Percentiles rank a stretch among this genome's conserved stretches.
These are phyloP conservation scores for Colletotrichum sp. DNA, from an alignment of 2,329 filamentous ascomycete species.

Conservation along the genomic window DNA sequence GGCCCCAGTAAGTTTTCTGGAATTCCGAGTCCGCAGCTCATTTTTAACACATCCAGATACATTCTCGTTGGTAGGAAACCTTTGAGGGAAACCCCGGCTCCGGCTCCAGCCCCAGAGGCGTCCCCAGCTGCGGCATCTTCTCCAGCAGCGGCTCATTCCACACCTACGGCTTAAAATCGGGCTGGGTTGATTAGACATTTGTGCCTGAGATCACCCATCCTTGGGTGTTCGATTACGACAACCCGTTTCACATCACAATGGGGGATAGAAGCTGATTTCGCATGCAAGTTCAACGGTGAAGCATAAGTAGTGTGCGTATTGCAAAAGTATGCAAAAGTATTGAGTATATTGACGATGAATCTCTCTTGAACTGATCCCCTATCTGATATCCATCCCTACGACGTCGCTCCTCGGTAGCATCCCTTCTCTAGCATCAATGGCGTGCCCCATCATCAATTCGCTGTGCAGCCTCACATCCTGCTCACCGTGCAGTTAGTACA, in stretches of 20 bases:
- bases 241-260: no score
- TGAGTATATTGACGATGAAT: background rate
- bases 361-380: rapidly evolving
- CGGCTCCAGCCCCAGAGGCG: no score
- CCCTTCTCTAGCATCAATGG: rapidly evolving
- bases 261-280: no score
- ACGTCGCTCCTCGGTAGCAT: background rate
- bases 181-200: no score
- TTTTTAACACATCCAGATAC: background rate
- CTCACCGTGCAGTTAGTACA: rapidly evolving
- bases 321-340: background rate
- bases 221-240: no score
- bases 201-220: no score
- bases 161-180: no score
- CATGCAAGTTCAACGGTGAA: background rate
- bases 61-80: background rate
- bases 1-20: background rate
- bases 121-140: no score
- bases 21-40: rapidly evolving
- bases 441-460: rapidly evolving
- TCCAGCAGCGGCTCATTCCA: no score
- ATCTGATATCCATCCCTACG: rapidly evolving
- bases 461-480: rapidly evolving
- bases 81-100: rapidly evolving
- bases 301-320: background rate